phyloP scores from a whole-genome alignment of 73 alveolate genomes.

The Loxodes magnus region DNA sequence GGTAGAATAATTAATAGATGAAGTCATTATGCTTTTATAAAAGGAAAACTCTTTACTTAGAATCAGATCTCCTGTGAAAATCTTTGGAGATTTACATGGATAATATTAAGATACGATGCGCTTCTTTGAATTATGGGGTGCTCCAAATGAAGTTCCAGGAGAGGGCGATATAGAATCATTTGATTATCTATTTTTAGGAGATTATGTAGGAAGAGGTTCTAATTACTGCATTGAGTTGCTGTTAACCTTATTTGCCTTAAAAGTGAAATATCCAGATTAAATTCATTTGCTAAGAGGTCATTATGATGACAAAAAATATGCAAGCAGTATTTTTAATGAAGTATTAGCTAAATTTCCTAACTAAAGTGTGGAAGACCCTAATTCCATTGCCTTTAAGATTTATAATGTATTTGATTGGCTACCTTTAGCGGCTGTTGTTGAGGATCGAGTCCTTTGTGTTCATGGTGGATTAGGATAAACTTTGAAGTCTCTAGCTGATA shows the following conservation, averaged over 20 bases:
- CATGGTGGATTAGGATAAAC: constrained; percentile 96
- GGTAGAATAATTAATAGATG: constrained; percentile 34
- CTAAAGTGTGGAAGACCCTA: constrained; percentile 28
- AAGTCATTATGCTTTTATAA: constrained; percentile 8
- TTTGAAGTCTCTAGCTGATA: constrained; percentile 56
- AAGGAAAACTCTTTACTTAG: constrained; percentile 38
- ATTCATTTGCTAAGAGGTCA: constrained; percentile 80
- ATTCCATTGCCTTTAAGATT: constrained; percentile 30
- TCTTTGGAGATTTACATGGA: constrained; percentile 90
- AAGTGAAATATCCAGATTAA: constrained; percentile 79
- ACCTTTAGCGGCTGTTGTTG: constrained; percentile 85
- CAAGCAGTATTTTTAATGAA: constrained; percentile 13
- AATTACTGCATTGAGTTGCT: constrained; percentile 77
- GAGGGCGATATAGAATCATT: constrained; percentile 75
- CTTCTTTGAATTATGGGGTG: constrained; percentile 83
- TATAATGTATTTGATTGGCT: constrained; percentile 82
- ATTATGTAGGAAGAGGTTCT: constrained; percentile 83
- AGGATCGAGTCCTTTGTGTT: constrained; percentile 62
- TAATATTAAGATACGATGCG: constrained; percentile 85
- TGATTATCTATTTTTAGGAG: constrained; percentile 87
- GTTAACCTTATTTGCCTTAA: constrained; percentile 76
- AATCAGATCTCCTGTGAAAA: constrained; percentile 86
- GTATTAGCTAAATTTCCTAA: constrained; percentile 17
- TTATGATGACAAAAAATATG: constrained; percentile 49
- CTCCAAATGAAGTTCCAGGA: constrained; percentile 64